Evolutionary conservation across 2,329 filamentous ascomycete species (phyloP).

Genomic region (Alternaria gansuensis): DNA sequence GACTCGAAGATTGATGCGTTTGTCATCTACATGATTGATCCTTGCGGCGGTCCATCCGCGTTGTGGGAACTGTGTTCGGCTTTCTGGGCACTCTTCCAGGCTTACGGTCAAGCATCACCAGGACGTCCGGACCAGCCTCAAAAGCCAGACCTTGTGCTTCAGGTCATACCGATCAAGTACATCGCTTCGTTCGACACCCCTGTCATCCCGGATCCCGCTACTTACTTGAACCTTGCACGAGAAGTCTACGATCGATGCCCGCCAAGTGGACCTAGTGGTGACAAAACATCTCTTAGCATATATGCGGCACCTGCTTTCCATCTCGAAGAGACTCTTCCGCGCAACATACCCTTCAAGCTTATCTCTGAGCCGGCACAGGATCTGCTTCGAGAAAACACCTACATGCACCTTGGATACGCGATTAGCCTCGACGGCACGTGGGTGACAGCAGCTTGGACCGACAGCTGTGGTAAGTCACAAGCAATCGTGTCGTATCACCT

Average conservation of each 20-base stretch:
- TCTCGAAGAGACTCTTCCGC: conserved; percentile 74
- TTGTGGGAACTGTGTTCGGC: conserved; percentile 74
- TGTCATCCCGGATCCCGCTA: conserved; percentile 67
- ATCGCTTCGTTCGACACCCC: conserved; percentile 70
- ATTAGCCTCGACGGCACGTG: conserved; percentile 78
- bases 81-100: conserved; percentile 76
- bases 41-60: conserved; percentile 67
- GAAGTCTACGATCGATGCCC: conserved; percentile 81
- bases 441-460: conserved; percentile 83
- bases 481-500: conserved; percentile 78
- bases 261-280: conserved; percentile 51
- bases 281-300: conserved; percentile 58
- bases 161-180: conserved; percentile 75
- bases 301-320: conserved; percentile 74
- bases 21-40: conserved; percentile 80
- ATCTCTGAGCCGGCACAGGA: conserved; percentile 73
- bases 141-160: conserved; percentile 73
- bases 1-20: conserved; percentile 65
- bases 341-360: conserved; percentile 78
- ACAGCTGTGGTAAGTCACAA: conserved; percentile 77
- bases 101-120: conserved; percentile 64
- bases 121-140: conserved; percentile 47
- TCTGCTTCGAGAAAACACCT: conserved; percentile 78
- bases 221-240: conserved; percentile 71
- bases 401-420: conserved; percentile 82